A percentile compares a stretch with the other conserved stretches of the same genome.
Evolutionary conservation across 2,329 filamentous ascomycete species (phyloP).

Genomic region (Aureobasidium sp.): DNA sequence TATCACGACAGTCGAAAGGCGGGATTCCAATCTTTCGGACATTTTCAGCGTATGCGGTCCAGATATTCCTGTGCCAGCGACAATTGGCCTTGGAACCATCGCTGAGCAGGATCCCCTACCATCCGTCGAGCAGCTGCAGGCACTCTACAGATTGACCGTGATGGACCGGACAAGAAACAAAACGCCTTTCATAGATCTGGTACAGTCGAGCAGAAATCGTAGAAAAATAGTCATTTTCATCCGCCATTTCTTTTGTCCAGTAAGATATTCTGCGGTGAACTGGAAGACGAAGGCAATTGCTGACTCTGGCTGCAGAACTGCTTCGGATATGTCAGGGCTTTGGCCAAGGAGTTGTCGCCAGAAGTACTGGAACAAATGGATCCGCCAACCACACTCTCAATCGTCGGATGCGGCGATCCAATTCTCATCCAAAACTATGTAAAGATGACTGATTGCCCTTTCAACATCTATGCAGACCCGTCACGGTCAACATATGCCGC

Average conservation of each 20-base stretch:
- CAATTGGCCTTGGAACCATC: neutral
- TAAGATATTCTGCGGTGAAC: neutral
- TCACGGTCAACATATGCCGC: conserved; percentile 25
- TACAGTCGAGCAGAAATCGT: neutral
- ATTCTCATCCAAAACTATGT: conserved; percentile 26
- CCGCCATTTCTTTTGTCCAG: conserved; percentile 33
- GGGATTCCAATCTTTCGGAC: neutral
- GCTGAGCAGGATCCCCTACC: neutral
- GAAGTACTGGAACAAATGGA: conserved; percentile 19
- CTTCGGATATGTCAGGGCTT: conserved; percentile 20
- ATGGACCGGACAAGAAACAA: conserved; percentile 3
- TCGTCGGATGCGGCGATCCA: conserved; percentile 31
- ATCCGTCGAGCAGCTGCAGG: neutral
- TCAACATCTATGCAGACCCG: conserved; percentile 29
- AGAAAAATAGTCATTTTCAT: conserved; percentile 32
- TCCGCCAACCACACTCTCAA: conserved; percentile 24
- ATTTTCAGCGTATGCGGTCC: neutral
- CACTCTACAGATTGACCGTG: neutral
- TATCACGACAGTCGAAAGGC: neutral
- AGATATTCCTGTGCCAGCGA: neutral
- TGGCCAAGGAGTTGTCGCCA: conserved; percentile 24
- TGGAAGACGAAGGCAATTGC: neutral
- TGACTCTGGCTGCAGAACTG: neutral
- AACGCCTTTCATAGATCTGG: neutral
- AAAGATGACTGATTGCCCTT: conserved; percentile 26